Evolutionary conservation across 2,329 filamentous ascomycete species (phyloP).

Genomic region (Biscogniauxia mediterranea): DNA sequence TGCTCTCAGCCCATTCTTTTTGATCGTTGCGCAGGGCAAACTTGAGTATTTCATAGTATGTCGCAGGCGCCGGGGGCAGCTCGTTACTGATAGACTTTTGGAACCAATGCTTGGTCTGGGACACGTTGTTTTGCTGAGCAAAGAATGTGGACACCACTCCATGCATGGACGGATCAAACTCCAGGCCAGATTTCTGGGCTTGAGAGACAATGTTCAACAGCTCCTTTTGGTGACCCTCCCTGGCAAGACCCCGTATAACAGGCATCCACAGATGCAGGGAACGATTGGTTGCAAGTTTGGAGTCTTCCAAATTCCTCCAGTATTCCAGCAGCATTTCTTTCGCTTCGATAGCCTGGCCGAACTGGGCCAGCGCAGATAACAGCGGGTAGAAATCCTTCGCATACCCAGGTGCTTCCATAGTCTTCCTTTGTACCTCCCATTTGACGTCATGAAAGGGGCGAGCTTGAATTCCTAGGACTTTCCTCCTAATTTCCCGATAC

Average conservation of each 20-base stretch:
- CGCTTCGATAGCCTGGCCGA: conserved; percentile 32
- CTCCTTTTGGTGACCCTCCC: conserved; percentile 56
- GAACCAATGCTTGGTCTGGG: conserved; percentile 69
- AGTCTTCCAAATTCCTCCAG: conserved; percentile 8
- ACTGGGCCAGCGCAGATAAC: conserved; percentile 27
- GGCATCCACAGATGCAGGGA: conserved; percentile 43
- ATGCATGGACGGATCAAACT: conserved; percentile 47
- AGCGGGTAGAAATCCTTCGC: conserved; percentile 25
- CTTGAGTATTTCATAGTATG: conserved; percentile 55
- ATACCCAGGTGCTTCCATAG: conserved; percentile 2
- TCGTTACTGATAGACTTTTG: conserved; percentile 47
- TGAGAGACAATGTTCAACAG: conserved; percentile 55
- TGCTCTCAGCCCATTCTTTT: conserved; percentile 58
- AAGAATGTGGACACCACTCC: conserved; percentile 62
- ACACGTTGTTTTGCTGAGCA: conserved; percentile 53
- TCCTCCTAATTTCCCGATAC: conserved; percentile 37
- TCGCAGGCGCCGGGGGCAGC: conserved; percentile 40
- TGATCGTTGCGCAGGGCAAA: conserved; percentile 61
- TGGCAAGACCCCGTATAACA: conserved; percentile 60
- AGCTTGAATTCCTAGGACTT: conserved; percentile 10
- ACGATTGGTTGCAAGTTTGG: conserved; percentile 20
- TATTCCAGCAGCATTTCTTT: conserved; percentile 25
- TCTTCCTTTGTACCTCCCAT: conserved; percentile 7
- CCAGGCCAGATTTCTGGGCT: conserved; percentile 46
- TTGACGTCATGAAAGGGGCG: conserved; percentile 9